phyloP scores from a whole-genome alignment of 495 filamentous ascomycete species.

The Aspergillus steynii region DNA sequence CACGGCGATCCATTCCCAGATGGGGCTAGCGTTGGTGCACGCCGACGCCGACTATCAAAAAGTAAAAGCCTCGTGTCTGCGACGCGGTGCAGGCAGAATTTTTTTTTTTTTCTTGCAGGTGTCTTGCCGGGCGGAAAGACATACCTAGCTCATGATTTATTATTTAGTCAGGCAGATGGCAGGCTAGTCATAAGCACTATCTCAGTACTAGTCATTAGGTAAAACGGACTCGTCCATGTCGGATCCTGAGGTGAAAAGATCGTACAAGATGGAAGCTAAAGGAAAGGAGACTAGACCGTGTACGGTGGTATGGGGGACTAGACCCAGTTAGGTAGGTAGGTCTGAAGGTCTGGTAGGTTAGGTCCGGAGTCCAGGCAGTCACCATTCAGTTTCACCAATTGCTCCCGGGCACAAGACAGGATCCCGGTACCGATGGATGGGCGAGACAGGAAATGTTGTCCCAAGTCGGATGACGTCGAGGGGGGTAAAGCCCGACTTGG shows the following conservation, averaged over 20 bases:
- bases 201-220: not conserved
- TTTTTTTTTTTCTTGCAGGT: not conserved
- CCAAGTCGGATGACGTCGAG: not conserved
- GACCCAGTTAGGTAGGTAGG: not conserved
- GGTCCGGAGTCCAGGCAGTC: too few species aligned
- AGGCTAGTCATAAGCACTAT: not conserved
- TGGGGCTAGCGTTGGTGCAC: not conserved
- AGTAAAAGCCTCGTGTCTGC: not conserved
- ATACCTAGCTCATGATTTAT: too few species aligned
- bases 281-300: not conserved
- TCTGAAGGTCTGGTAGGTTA: too few species aligned
- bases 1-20: conserved; percentile 1
- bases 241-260: not conserved
- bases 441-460: not conserved
- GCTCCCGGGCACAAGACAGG: not conserved
- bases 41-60: not conserved
- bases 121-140: not conserved
- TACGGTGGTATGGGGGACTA: not conserved
- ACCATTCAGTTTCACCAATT: not conserved
- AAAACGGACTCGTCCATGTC: not conserved
- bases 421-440: not conserved
- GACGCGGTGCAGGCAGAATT: not conserved
- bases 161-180: too few species aligned
- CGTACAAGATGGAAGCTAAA: too few species aligned
- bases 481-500: not conserved